Evolutionary conservation across 2,329 filamentous ascomycete species (phyloP), one percentile per base, ranked within the genome.

Genomic region (Talaromyces pinophilus): DNA sequence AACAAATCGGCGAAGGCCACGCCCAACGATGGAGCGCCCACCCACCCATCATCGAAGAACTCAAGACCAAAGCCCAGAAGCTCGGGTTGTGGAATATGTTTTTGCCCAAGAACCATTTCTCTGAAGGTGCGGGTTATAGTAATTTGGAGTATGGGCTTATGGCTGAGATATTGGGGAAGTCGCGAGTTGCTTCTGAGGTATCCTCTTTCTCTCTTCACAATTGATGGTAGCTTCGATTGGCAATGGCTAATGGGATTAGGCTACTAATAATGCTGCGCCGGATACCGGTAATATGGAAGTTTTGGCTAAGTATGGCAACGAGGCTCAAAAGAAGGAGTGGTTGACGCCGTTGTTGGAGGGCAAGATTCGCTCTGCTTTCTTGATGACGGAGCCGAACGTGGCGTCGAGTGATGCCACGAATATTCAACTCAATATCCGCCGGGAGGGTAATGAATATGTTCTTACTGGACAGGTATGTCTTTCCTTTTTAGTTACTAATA

Each of bases 31-130:
- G 94, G 90, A 86, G 90, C 70, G 81, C 84, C 46, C 91, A 96
- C 77, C 94, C 95, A 0, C 77, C 84, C 50, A 85, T 98, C 72
- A 86, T 99, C 68, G 95, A 99, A 72, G 90, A 95, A 64, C 86
- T 99, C 72, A 98, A 98, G 86, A 83, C 81, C 70, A 91, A 93
- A 79, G 95, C 94, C 54, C 87, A 85, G 75, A 85, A 90, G 72
- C 86, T 97, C 30, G 95, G 94, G 1, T 84, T 99, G 55, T 99
- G 95, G 95, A 99, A 99, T 82, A 91, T 99, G 90, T 99, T 99
- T 84, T 81, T 99, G 72, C 92, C 95, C 70, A 94, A 91, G 83
- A 93, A 90, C 73, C 93, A 97, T 82, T 98, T 97, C 85, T 92
- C 90, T 79, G 92, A 97, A 82, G 96, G 93, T 1, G 93, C 94